phyloP scores from a whole-genome alignment of 2,329 filamentous ascomycete genomes.

The Thelonectria olida region DNA sequence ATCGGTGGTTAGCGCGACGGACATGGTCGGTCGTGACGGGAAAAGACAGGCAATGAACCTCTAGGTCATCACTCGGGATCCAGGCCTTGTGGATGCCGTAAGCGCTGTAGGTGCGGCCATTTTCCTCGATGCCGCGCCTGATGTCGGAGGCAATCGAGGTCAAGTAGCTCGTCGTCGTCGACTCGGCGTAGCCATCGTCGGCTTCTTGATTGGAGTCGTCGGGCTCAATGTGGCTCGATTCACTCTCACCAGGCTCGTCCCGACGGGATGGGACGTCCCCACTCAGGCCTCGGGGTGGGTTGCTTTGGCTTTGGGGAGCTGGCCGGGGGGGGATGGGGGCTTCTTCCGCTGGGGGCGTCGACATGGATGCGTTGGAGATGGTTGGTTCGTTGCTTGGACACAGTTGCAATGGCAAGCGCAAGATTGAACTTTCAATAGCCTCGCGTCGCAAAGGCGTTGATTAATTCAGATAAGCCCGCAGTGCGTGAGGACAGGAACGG shows the following conservation, averaged over 20 bases:
- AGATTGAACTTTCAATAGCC: not conserved
- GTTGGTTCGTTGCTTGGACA: too few relatives aligned
- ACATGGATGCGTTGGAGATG: slow-evolving; percentile 4
- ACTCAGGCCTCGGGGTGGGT: too few relatives aligned
- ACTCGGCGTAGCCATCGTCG: slow-evolving; percentile 42
- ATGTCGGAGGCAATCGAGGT: slow-evolving; percentile 40
- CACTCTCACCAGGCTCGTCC: slow-evolving; percentile 1
- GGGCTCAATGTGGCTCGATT: slow-evolving; percentile 29
- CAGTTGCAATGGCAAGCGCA: not conserved
- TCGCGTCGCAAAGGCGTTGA: too few relatives aligned
- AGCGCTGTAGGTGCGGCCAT: slow-evolving; percentile 31
- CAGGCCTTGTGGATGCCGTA: slow-evolving; percentile 38
- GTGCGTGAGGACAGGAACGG: too few relatives aligned
- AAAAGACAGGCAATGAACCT: slow-evolving; percentile 11
- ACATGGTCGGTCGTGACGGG: too few relatives aligned
- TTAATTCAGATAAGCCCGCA: too few relatives aligned
- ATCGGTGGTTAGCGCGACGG: too few relatives aligned
- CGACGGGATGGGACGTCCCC: slow-evolving; percentile 6
- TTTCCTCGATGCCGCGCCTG: slow-evolving; percentile 35
- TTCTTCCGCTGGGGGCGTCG: not conserved
- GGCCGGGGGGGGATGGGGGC: too few relatives aligned
- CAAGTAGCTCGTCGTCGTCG: slow-evolving; percentile 42
- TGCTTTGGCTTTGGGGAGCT: too few relatives aligned
- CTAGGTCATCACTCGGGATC: slow-evolving; percentile 31
- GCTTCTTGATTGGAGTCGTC: slow-evolving; percentile 29